These are phyloP conservation scores for Linnemannia hyalina DNA, from an alignment of 192 early-diverging fungal genomes.

Conservation along the genomic window DNA sequence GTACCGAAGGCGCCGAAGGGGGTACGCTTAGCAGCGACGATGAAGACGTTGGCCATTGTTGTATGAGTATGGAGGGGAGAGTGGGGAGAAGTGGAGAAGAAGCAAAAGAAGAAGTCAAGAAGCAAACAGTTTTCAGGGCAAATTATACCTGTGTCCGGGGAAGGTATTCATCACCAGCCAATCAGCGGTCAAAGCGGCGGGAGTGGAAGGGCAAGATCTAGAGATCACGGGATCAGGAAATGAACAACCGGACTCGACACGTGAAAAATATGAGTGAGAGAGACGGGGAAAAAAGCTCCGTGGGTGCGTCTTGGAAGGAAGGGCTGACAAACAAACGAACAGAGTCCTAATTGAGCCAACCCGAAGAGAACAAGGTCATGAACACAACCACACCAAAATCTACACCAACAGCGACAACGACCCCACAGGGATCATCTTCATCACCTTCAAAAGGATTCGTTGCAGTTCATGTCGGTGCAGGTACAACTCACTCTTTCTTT, in stretches of 20 bases:
- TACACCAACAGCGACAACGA: not conserved
- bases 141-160: conserved; percentile 17
- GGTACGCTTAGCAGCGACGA: conserved; percentile 84
- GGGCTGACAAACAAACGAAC: not conserved
- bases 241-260: not conserved
- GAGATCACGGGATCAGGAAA: not conserved
- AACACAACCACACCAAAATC: not conserved
- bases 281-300: not conserved
- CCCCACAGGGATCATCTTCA: not conserved
- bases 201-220: not conserved
- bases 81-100: conserved; percentile 10
- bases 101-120: conserved; percentile 5
- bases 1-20: conserved; percentile 93
- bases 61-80: conserved; percentile 13
- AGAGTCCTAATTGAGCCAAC: not conserved
- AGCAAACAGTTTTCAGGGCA: not conserved
- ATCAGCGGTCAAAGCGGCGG: conserved; percentile 3
- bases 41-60: conserved; percentile 76
- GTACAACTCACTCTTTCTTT: conserved; percentile 8
- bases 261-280: not conserved
- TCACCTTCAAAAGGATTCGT: conserved; percentile 49
- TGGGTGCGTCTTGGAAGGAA: not conserved
- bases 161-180: not conserved
- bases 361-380: not conserved
- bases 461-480: conserved; percentile 68